phyloP scores from a whole-genome alignment of 352 stramenopile genomes.

The Aphanomyces stellatus region DNA sequence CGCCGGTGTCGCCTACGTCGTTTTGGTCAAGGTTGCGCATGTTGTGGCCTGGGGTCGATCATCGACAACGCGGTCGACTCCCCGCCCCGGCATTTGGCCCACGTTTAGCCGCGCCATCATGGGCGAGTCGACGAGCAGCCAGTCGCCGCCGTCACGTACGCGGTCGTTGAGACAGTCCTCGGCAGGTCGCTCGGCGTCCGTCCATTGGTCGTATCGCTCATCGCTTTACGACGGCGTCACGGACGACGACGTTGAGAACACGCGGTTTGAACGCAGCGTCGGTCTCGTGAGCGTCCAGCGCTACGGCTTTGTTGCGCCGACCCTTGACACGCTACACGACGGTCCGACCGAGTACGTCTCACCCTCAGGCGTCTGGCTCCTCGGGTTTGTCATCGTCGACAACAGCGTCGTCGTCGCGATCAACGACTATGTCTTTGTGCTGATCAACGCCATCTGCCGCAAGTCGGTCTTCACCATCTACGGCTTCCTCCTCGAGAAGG shows the following conservation, averaged over 20 bases:
- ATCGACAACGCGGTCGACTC: no score
- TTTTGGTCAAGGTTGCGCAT: not conserved
- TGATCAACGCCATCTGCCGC: not conserved
- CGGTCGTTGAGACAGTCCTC: no score
- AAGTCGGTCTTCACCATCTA: not conserved
- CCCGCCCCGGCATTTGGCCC: no score
- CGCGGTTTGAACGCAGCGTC: not conserved
- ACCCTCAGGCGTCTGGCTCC: not conserved
- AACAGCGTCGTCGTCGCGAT: not conserved
- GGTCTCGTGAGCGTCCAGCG: not conserved
- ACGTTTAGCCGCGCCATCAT: no score
- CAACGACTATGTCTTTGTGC: slow-evolving; percentile 1
- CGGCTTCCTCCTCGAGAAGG: not conserved
- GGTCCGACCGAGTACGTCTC: not conserved
- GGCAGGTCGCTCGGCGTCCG: not conserved
- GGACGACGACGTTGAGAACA: not conserved
- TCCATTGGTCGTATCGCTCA: not conserved
- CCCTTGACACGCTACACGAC: not conserved
- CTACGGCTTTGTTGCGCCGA: slow-evolving; percentile 4
- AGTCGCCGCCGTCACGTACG: no score
- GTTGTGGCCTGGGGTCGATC: no score
- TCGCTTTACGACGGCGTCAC: not conserved
- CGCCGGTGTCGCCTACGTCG: not conserved
- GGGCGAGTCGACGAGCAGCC: no score
- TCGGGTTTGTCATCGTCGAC: slow-evolving; percentile 1